A percentile compares a stretch with the other conserved stretches of the same genome.
These are phyloP conservation scores for Lichtheimia ramosa DNA, from an alignment of 371 early-diverging fungal genomes.

Conservation along the genomic window DNA sequence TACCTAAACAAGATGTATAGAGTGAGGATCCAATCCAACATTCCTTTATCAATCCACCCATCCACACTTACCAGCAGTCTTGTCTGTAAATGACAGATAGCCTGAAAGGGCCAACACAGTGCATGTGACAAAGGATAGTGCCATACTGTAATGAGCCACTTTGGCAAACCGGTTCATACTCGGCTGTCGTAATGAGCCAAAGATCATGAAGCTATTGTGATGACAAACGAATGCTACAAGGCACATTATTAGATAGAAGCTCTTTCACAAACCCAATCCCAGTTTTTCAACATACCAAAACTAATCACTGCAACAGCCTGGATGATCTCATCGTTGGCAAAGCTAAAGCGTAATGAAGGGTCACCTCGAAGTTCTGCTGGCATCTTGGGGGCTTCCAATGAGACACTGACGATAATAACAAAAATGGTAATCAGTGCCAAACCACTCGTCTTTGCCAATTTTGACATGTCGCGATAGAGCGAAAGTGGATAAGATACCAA, in stretches of 20 bases:
- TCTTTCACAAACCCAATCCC: neutral
- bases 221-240: slow-evolving; percentile 78
- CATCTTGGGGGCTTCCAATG: slow-evolving; percentile 70
- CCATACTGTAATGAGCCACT: slow-evolving; percentile 73
- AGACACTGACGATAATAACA: slow-evolving; percentile 69
- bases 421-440: slow-evolving; percentile 75
- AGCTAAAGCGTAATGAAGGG: slow-evolving; percentile 43
- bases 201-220: slow-evolving; percentile 81
- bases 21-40: too few species aligned
- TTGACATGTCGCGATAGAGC: slow-evolving; percentile 78
- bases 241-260: too few species aligned
- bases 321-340: slow-evolving; percentile 61
- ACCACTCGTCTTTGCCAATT: slow-evolving; percentile 77
- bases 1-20: slow-evolving; percentile 40
- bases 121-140: slow-evolving; percentile 66
- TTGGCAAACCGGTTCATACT: slow-evolving; percentile 70
- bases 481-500: slow-evolving; percentile 75
- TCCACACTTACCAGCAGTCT: slow-evolving; percentile 60
- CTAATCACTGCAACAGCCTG: slow-evolving; percentile 82
- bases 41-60: too few species aligned
- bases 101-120: slow-evolving; percentile 67
- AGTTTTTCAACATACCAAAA: slow-evolving; percentile 73
- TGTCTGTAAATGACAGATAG: slow-evolving; percentile 71
- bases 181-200: slow-evolving; percentile 74
- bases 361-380: slow-evolving; percentile 54